Percentiles rank a stretch among this genome's conserved stretches.
Evolutionary conservation across 108 stramenopile genomes (phyloP).

Genomic region (Cyclotella cryptica): DNA sequence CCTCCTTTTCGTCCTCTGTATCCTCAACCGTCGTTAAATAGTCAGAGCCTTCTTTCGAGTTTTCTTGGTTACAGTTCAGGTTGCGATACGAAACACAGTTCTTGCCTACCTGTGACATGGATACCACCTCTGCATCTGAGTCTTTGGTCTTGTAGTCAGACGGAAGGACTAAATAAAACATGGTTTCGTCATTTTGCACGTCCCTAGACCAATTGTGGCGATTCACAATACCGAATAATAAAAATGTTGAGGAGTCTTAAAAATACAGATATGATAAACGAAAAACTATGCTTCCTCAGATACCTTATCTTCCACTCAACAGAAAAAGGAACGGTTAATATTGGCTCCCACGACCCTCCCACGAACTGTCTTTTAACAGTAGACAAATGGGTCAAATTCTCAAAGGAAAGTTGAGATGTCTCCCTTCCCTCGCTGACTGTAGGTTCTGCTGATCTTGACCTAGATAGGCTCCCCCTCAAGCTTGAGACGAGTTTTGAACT

Average conservation of each 20-base stretch:
- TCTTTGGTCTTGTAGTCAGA: slow-evolving; percentile 32
- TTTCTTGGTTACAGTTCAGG: slow-evolving; percentile 3
- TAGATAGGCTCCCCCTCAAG: slow-evolving; percentile 1
- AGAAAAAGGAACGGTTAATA: slow-evolving; percentile 21
- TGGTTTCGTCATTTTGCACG: slow-evolving; percentile 34
- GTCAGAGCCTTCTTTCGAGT: neutral
- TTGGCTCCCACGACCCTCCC: slow-evolving; percentile 30
- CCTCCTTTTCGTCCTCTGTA: neutral
- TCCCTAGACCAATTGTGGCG: slow-evolving; percentile 11
- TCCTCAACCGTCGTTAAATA: neutral
- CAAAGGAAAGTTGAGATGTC: slow-evolving; percentile 3
- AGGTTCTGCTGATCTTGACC: slow-evolving; percentile 3
- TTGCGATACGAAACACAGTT: slow-evolving; percentile 18
- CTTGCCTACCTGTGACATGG: slow-evolving; percentile 5
- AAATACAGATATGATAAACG: no score
- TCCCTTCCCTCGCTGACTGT: neutral
- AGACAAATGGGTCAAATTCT: slow-evolving; percentile 20
- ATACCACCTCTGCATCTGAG: slow-evolving; percentile 18
- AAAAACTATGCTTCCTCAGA: no score
- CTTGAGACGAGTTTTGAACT: neutral
- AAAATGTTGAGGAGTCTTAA: no score
- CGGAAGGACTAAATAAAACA: slow-evolving; percentile 41
- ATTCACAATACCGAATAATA: neutral
- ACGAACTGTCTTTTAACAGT: neutral
- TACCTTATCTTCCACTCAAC: slow-evolving; percentile 37